Evolutionary conservation across 768 basidiomycete species (phyloP).

Genomic region (Chalciporus piperatus): DNA sequence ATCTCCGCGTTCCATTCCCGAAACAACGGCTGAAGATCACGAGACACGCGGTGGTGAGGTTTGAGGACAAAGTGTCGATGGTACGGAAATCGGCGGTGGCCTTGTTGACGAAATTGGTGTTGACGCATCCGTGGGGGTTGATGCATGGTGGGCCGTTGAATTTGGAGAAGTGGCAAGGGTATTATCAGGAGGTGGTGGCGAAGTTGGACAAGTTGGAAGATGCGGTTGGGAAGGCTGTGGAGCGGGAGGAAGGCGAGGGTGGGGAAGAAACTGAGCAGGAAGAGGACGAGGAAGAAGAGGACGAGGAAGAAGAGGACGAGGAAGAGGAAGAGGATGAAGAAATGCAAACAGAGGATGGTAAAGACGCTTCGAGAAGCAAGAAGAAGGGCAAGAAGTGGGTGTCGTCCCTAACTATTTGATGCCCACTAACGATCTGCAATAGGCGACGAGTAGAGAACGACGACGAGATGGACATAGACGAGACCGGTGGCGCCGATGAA

Average conservation of each 20-base stretch:
- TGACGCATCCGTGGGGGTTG: constrained; percentile 86
- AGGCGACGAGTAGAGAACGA: constrained; percentile 31
- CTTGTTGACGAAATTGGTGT: constrained; percentile 68
- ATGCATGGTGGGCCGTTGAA: constrained; percentile 82
- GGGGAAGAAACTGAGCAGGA: constrained; percentile 36
- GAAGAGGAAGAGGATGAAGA: constrained; percentile 35
- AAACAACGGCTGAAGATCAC: constrained; percentile 80
- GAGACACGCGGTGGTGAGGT: constrained; percentile 67
- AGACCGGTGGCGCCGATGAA: constrained; percentile 33
- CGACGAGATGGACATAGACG: constrained; percentile 62
- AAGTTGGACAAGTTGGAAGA: constrained; percentile 73
- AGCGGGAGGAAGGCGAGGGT: constrained; percentile 36
- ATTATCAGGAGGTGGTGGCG: constrained; percentile 59
- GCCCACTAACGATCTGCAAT: constrained; percentile 5
- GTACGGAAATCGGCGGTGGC: constrained; percentile 85
- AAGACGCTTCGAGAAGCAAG: constrained; percentile 26
- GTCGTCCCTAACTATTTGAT: neutral
- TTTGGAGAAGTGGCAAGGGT: constrained; percentile 66
- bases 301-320: constrained; percentile 33
- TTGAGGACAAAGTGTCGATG: constrained; percentile 86
- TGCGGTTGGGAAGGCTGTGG: constrained; percentile 60
- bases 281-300: constrained; percentile 31
- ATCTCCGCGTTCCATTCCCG: constrained; percentile 78
- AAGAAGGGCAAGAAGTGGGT: constrained; percentile 32
- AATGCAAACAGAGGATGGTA: constrained; percentile 24